Conservation (phyloP, 169 alveolate species). For the Cryptosporidium baileyi region DNA sequence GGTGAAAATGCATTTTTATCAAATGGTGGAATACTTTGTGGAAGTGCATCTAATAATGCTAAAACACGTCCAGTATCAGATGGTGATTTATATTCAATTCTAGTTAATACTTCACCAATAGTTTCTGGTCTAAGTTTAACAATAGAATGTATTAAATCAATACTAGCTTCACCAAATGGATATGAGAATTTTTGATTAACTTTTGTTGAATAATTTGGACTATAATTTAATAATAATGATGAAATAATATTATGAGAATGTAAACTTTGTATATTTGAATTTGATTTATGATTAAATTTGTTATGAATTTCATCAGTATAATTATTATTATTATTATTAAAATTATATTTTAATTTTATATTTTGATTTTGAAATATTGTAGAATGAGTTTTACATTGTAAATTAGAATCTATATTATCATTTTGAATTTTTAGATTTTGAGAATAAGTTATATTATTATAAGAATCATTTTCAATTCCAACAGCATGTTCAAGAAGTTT, state of each 20-base stretch:
- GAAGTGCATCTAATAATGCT: slow-evolving; percentile 48
- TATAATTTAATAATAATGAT: background rate
- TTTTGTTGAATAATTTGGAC: background rate
- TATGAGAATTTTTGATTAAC: background rate
- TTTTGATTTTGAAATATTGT: background rate
- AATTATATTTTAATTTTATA: background rate
- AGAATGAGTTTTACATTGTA: background rate
- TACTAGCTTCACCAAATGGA: slow-evolving; percentile 66
- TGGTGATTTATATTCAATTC: slow-evolving; percentile 15
- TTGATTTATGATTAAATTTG: too few relatives aligned
- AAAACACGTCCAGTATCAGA: slow-evolving; percentile 15
- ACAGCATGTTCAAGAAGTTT: slow-evolving; percentile 3
- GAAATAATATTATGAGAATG: background rate
- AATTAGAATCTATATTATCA: background rate
- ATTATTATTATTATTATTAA: background rate
- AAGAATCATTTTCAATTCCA: slow-evolving; percentile 2
- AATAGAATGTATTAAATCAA: slow-evolving; percentile 6
- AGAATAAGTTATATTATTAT: background rate
- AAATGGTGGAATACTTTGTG: slow-evolving; percentile 45
- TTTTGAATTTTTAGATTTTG: too few relatives aligned
- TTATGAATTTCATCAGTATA: too few relatives aligned
- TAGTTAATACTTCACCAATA: slow-evolving; percentile 41
- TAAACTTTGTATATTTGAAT: too few relatives aligned
- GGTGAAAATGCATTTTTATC: slow-evolving; percentile 34
- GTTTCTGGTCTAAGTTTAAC: slow-evolving; percentile 65